phyloP scores from a whole-genome alignment of 495 filamentous ascomycete genomes.

The Symbiotaphrina buchneri region DNA sequence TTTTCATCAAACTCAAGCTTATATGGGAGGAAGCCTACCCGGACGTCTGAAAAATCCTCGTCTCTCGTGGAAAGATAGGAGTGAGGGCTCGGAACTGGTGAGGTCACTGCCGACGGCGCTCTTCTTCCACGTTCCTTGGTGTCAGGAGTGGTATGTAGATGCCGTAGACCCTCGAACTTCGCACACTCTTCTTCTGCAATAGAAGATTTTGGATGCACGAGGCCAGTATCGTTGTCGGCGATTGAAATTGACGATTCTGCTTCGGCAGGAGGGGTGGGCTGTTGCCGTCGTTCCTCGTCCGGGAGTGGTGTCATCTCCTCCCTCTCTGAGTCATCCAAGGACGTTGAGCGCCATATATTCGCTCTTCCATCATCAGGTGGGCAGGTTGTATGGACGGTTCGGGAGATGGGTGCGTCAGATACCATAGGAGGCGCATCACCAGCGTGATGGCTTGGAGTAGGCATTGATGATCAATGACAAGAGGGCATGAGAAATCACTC shows the following conservation, averaged over 20 bases:
- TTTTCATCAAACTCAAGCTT: slow-evolving; percentile 1
- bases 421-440: too few species aligned
- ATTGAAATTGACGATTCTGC: slow-evolving; percentile 3
- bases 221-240: slow-evolving; percentile 1
- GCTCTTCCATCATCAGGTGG: slow-evolving; percentile 13
- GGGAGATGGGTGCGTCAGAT: background rate
- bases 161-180: too few species aligned
- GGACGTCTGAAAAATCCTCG: slow-evolving; percentile 41
- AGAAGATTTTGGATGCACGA: too few species aligned
- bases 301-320: slow-evolving; percentile 5
- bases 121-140: too few species aligned
- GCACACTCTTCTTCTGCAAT: too few species aligned
- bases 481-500: too few species aligned
- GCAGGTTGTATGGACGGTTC: slow-evolving; percentile 10
- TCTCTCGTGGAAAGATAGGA: slow-evolving; percentile 24
- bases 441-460: too few species aligned
- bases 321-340: slow-evolving; percentile 8
- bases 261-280: slow-evolving; percentile 10
- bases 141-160: too few species aligned
- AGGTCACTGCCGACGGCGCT: background rate
- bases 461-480: too few species aligned
- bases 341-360: slow-evolving; percentile 8
- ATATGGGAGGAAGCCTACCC: slow-evolving; percentile 17
- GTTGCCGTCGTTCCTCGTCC: too few species aligned
- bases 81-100: background rate